A percentile compares a stretch with the other conserved stretches of the same genome.
phyloP scores from a whole-genome alignment of 1,139 yeast genomes.

The Lodderomyces pseudojiufengensis region DNA sequence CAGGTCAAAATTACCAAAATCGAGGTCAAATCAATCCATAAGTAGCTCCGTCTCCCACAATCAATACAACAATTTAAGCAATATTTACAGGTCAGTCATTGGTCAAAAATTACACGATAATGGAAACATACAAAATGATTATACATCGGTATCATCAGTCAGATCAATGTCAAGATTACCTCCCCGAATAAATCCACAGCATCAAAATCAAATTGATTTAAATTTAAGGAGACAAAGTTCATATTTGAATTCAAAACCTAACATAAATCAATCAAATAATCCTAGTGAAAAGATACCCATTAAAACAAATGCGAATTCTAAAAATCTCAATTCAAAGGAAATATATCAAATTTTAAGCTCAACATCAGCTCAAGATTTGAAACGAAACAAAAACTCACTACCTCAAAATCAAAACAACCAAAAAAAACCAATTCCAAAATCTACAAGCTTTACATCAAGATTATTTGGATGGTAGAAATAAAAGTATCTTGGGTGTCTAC shows the following conservation, averaged over 20 bases:
- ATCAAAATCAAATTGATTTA: no score
- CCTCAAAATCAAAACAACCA: not conserved
- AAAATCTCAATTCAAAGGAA: slow-evolving; percentile 20
- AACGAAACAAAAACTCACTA: not conserved
- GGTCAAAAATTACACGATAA: slow-evolving; percentile 1
- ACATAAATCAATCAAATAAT: not conserved
- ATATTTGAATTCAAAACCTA: slow-evolving; percentile 3
- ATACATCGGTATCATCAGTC: slow-evolving; percentile 16
- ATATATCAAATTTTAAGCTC: slow-evolving; percentile 22
- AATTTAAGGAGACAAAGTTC: slow-evolving; percentile 6
- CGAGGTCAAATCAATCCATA: slow-evolving; percentile 31
- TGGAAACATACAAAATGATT: slow-evolving; percentile 10
- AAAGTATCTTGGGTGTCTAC: no score
- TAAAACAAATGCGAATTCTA: slow-evolving; percentile 5
- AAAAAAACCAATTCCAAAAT: slow-evolving; percentile 6
- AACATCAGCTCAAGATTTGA: slow-evolving; percentile 8
- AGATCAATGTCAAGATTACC: slow-evolving; percentile 19
- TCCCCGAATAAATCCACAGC: slow-evolving; percentile 12
- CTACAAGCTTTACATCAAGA: slow-evolving; percentile 21
- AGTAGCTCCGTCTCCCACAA: slow-evolving; percentile 14
- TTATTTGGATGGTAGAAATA: slow-evolving; percentile 34
- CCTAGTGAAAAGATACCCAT: not conserved
- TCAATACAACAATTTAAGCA: slow-evolving; percentile 11
- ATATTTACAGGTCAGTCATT: slow-evolving; percentile 12
- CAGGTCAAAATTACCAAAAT: slow-evolving; percentile 15